Evolutionary conservation across 1,284 basidiomycete genomes (phyloP), one percentile per base, ranked within the genome.

Genomic region (Austroboletus rostrupii): DNA sequence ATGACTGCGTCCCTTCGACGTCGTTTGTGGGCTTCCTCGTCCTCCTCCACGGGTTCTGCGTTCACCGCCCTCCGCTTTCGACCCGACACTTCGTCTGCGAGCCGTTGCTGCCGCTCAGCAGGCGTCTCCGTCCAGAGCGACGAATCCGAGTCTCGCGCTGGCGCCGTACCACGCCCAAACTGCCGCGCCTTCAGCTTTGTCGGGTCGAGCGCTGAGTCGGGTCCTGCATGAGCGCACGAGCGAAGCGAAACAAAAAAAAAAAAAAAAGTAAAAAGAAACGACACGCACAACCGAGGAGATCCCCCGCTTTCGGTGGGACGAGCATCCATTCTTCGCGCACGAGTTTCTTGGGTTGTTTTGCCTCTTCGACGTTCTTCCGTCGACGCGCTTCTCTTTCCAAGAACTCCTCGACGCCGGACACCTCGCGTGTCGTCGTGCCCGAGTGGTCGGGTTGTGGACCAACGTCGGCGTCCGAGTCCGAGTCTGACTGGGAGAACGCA

Each of bases 301-400:
- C 86, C 3, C 87, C 85, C 0, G 83, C 79, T 12, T 85, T 81
- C 1, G 94, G 93, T 1, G 93, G 93, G 0, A 89, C 85, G 35
- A 96, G 76, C 94, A 97, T 97, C 93, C 93, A 97, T 65, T 94
- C 92, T 31, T 95, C 91, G 47, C 94, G 80, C 65, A 91, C 75
- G 28, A 81, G 72, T 39, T 79, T 79, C 67, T 91, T 89, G 7
- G 87, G 87, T 58, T 86, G 83, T 16, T 73, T 71, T 14, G 80
- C 82, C 72, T 89, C 86, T 73, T 90, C 85, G 29, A 80, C 70
- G 45, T 80, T 72, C 60, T 85, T 80, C 53, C 81, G 73, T 53
- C 87, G 72, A 52, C 81, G 76, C 61, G 90, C 88, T 67, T 97
- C 93, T 45, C 80, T 76, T 62, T 90, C 91, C 58, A 90, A 68